Evolutionary conservation across 2,329 filamentous ascomycete species (phyloP), one percentile per base, ranked within the genome.

Genomic region (Didymosphaeria variabile): DNA sequence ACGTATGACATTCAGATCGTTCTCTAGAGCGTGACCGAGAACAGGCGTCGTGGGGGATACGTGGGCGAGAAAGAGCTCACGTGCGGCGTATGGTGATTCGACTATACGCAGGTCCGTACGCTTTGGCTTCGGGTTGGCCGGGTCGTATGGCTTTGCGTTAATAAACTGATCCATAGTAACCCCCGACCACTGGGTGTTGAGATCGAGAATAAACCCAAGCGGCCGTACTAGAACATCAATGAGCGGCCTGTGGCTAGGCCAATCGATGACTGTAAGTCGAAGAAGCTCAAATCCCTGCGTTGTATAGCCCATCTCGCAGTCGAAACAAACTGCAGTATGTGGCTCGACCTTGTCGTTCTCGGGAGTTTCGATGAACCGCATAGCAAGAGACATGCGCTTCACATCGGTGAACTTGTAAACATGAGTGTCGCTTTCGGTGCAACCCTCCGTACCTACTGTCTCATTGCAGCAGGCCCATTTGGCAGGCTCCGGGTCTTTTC

Each of bases 241-340:
- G 0, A 99, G 78, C 55, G 86, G 85, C 55, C 89, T 86, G 21
- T 92, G 91, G 9, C 85, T 82, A 0, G 94, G 94, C 94, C 95
- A 99, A 10, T 90, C 88, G 3, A 94, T 90, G 5, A 92, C 94
- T 0, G 95, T 98, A 3, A 99, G 79, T 9, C 95, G 92, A 59
- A 98, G 90, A 19, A 99, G 85, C 77, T 99, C 95, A 66, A 98
- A 82, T 0, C 96, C 95, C 53, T 90, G 79, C 0, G 92, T 91
- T 0, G 96, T 99, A 74, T 97, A 98, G 5, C 92, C 92, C 95
- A 99, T 99, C 75, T 99, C 95, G 72, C 95, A 98, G 76, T 99
- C 95, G 71, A 99, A 94, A 65, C 89, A 91, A 12, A 98, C 88
- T 2, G 91, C 92, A 38, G 86, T 86, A 1, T 72, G 52, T 36